Evolutionary conservation across 352 stramenopile genomes (phyloP), one percentile per base, ranked within the genome.

Genomic region (Globisporangium irregulare): DNA sequence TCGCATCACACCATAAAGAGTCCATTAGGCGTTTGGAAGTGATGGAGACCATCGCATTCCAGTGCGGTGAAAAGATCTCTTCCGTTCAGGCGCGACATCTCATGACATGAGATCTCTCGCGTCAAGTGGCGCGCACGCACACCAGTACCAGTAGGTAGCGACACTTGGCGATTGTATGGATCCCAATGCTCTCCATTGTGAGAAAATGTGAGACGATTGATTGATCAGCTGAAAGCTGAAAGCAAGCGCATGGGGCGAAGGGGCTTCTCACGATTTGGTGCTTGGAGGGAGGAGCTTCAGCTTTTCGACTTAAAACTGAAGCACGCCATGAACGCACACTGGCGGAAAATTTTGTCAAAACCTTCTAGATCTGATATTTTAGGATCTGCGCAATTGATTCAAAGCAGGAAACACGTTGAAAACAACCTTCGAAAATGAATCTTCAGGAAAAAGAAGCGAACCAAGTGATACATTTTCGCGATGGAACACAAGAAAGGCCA

Each of bases 401-500:
- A 1, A 7, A 24, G 10, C 14, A 59, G 0, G 4, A 59, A 59
- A 10, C 34, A 10, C 0, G 22, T 41, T 15, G 25, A 38, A n/a
- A 59, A 1, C 0, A 7, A 59, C 54, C 54, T 59, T 15, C 6
- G 25, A 20, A 22, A 59, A 41, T 4, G 32, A 7, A 38, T 59
- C 1, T n/a, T 58, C 53, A 20, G 53, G 22, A 58, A 58, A n/a
- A 34, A 58, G 53, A 36, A 58, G 51, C 24, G 12, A 58, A 36
- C 27, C 27, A 48, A 7, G 41, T 48, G 41, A n/a, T 48, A 48
- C 41, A 48, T 48, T 48, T 48, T 48, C 41, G 3, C 14, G 41
- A n/a, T 20, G 41, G 41, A 48, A 48, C 53, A 38, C 29, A 27
- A 59, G 53, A 59, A 59, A 59, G 53, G 14, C 53, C 41, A 48